phyloP scores from a whole-genome alignment of 768 basidiomycete species.

The Termitomyces sp. region DNA sequence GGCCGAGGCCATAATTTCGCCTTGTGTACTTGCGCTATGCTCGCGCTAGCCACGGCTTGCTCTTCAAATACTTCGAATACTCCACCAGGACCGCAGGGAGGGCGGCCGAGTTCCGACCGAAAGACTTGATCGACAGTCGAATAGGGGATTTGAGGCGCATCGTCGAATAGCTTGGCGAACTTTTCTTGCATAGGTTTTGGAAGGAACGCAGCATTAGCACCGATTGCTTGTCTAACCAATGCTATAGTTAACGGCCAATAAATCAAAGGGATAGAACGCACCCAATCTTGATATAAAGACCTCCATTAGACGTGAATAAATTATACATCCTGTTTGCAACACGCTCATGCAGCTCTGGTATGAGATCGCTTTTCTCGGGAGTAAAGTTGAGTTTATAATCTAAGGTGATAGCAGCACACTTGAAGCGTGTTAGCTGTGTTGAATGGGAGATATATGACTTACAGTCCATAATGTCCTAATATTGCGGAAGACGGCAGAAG shows the following conservation, averaged over 20 bases:
- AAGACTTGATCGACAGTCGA: conserved; percentile 66
- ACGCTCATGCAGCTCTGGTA: conserved; percentile 80
- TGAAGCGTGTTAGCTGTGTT: neutral
- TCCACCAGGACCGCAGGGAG: conserved; percentile 63
- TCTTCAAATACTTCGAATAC: conserved; percentile 80
- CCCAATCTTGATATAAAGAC: conserved; percentile 84
- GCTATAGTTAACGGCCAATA: neutral
- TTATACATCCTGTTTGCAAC: conserved; percentile 76
- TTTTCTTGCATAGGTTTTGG: conserved; percentile 81
- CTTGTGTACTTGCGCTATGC: conserved; percentile 89
- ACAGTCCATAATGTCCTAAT: conserved; percentile 52
- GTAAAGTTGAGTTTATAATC: conserved; percentile 91
- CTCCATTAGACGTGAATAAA: conserved; percentile 79
- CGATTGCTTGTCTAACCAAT: conserved; percentile 66
- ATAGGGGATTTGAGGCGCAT: conserved; percentile 83
- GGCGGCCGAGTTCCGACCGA: conserved; percentile 60
- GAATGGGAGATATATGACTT: conserved; percentile 12
- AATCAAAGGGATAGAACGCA: conserved; percentile 9
- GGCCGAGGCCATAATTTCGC: conserved; percentile 51
- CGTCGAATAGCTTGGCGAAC: conserved; percentile 82
- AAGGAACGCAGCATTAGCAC: conserved; percentile 81
- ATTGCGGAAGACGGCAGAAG: conserved; percentile 52
- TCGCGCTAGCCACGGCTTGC: conserved; percentile 79
- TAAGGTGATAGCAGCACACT: conserved; percentile 69
- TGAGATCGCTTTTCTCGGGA: conserved; percentile 63